These are phyloP conservation scores for Penicillium manginii DNA, from an alignment of 495 filamentous ascomycete species.

Conservation along the genomic window DNA sequence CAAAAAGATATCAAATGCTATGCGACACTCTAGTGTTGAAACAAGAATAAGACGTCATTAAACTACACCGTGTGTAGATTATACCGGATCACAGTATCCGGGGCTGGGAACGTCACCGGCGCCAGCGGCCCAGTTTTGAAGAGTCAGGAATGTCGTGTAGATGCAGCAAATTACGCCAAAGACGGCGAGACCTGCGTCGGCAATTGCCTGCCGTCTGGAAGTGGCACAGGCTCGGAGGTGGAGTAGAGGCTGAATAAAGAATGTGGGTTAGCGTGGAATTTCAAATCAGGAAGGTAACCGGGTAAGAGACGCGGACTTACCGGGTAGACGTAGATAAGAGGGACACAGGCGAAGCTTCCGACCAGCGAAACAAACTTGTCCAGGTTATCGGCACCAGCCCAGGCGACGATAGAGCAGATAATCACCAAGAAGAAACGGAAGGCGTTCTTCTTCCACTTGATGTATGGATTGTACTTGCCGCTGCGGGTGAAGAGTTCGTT, in stretches of 20 bases:
- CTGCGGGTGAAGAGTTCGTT: slow-evolving; percentile 75
- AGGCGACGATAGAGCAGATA: slow-evolving; percentile 82
- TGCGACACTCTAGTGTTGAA: slow-evolving; percentile 20
- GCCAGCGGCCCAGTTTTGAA: slow-evolving; percentile 77
- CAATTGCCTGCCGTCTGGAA: slow-evolving; percentile 60
- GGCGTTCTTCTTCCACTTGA: slow-evolving; percentile 98
- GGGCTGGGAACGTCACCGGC: slow-evolving; percentile 40
- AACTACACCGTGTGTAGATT: slow-evolving; percentile 5
- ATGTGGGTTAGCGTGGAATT: slow-evolving; percentile 10
- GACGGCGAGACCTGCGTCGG: slow-evolving; percentile 73
- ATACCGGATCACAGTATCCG: slow-evolving; percentile 62
- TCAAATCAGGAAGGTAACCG: not conserved
- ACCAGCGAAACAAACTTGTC: slow-evolving; percentile 97
- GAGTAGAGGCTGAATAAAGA: slow-evolving; percentile 69
- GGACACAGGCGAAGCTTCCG: slow-evolving; percentile 96
- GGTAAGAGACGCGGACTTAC: slow-evolving; percentile 59
- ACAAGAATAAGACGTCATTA: slow-evolving; percentile 14
- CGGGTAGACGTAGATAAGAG: slow-evolving; percentile 96
- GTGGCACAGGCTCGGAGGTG: slow-evolving; percentile 81
- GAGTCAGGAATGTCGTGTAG: slow-evolving; percentile 85
- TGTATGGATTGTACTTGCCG: slow-evolving; percentile 91
- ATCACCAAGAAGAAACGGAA: slow-evolving; percentile 92
- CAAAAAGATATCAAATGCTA: slow-evolving; percentile 15
- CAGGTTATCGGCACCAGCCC: slow-evolving; percentile 88
- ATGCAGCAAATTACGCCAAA: slow-evolving; percentile 86